Evolutionary conservation across 2,329 filamentous ascomycete genomes (phyloP), one percentile per base, ranked within the genome.

Genomic region (Trichoderma gracile): DNA sequence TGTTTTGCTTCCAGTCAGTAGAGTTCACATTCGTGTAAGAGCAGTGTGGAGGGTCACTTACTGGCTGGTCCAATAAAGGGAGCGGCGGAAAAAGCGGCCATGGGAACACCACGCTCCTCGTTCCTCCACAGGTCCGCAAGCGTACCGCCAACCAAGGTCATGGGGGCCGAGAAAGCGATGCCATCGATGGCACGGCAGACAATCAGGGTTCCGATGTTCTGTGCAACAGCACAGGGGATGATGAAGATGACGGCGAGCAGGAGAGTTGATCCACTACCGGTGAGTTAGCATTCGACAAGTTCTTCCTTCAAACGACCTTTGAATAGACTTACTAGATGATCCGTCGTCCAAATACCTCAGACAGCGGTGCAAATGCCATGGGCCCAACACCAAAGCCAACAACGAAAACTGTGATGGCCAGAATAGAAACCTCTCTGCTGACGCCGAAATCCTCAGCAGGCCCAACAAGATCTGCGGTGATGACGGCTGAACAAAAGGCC

Each of bases 111-210:
- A 60, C 92, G 84, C 77, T 96, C 91, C 73, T 95, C 91, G 57
- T 88, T 91, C 65, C 79, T 86, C 91, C 91, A 96, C n/a, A 95
- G 76, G 78, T 96, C 92, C 12, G 91, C 89, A 6, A 96, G 78
- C 0, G 90, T 94, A 9, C 92, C 92, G 49, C 91, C 92, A 9
- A 93, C 91, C 1, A 95, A 82, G 0, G 91, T 94, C 89, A 96
- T 94, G 2, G 92, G 91, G 0, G 91, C 91, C 12, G 89, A 93
- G 73, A 94, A 94, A 6, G 90, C 90, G 63, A 95, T 91, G 52
- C 92, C 92, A 67, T 92, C 91, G 65, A 96, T 90, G 52, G 87
- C 80, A 67, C 92, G 86, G 73, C 88, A 92, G 27, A 92, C 87
- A 6, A 96, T 80, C 8, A 96, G 82, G 0, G 91, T 95, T 23